These are phyloP conservation scores for Sporothrix schenckii DNA, from an alignment of 2,329 filamentous ascomycete species.

Conservation along the genomic window DNA sequence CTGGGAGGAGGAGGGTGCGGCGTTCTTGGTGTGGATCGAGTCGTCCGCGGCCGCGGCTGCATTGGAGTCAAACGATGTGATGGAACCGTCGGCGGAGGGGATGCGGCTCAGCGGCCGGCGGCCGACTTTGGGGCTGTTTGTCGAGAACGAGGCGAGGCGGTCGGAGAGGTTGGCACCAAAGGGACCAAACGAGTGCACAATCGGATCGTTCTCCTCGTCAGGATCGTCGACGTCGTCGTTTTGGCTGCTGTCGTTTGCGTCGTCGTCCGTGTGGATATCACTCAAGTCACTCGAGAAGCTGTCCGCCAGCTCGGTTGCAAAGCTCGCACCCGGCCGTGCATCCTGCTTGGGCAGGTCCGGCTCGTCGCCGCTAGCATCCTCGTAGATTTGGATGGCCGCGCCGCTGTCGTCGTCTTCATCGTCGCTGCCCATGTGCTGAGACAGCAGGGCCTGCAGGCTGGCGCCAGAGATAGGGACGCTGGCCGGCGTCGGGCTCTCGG, in stretches of 20 bases:
- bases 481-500: conserved; percentile 66
- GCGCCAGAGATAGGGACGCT: conserved; percentile 47
- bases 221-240: conserved; percentile 76
- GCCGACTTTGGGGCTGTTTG: conserved; percentile 62
- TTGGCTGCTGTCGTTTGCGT: conserved; percentile 67
- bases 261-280: conserved; percentile 56
- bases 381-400: conserved; percentile 68
- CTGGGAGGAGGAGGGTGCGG: background rate
- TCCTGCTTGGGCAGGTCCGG: conserved; percentile 48
- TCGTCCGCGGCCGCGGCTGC: background rate
- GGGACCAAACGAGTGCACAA: conserved; percentile 88
- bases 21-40: conserved; percentile 21
- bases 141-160: conserved; percentile 75
- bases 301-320: conserved; percentile 54
- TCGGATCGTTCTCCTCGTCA: conserved; percentile 92
- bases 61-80: conserved; percentile 33
- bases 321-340: conserved; percentile 47
- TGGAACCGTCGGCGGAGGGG: conserved; percentile 34
- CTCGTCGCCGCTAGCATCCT: conserved; percentile 66
- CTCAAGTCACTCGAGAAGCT: conserved; percentile 63
- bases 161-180: conserved; percentile 85
- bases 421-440: conserved; percentile 40
- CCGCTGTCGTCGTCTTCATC: conserved; percentile 42
- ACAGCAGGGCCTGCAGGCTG: conserved; percentile 52
- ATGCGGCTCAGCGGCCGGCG: conserved; percentile 32